phyloP scores from a whole-genome alignment of 176 grass and related monocot genomes.

The Eragrostis curvula region DNA sequence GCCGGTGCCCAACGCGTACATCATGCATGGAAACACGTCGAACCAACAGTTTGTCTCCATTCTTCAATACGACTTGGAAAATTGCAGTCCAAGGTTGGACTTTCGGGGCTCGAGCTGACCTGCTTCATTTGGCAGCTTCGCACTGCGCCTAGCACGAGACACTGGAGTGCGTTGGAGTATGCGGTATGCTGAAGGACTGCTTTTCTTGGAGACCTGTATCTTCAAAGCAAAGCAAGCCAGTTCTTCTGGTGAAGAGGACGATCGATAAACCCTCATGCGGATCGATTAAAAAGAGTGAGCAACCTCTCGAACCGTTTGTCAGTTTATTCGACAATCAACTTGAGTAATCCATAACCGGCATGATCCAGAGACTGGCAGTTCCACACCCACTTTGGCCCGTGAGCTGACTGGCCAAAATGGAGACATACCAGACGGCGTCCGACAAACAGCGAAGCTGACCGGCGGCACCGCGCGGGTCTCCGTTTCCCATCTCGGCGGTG shows the following conservation, averaged over 20 bases:
- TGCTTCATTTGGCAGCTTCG: conserved; percentile 6
- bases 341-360: background rate
- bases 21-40: background rate
- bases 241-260: no score
- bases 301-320: no score
- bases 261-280: no score
- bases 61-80: conserved; percentile 16
- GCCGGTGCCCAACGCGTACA: no score
- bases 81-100: background rate
- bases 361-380: background rate
- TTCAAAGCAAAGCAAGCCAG: no score
- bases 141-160: background rate
- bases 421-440: background rate
- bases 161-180: background rate
- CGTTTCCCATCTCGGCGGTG: conserved; percentile 8
- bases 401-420: background rate
- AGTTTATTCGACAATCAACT: no score
- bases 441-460: background rate
- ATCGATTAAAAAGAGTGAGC: no score
- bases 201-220: no score
- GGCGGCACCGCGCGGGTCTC: background rate
- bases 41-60: conserved; percentile 9
- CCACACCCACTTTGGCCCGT: background rate
- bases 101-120: conserved; percentile 25
- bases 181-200: background rate